Conservation (phyloP, 257 asterid species). For the Salvia hispanica region DNA sequence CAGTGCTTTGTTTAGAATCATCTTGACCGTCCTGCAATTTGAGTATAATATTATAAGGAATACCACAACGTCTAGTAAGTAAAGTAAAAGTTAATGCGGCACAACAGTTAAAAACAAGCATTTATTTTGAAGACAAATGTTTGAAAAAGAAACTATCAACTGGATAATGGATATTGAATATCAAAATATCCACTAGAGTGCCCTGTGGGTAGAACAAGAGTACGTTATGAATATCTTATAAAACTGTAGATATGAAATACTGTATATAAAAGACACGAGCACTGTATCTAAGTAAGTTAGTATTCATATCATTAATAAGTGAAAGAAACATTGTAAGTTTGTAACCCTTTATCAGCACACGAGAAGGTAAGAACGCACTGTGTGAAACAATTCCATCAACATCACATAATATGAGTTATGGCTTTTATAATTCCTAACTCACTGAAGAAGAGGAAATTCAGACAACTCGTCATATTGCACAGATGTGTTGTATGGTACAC, state of each 20-base stretch:
- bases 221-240: background rate
- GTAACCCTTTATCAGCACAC: no score
- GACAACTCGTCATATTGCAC: background rate
- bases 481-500: background rate
- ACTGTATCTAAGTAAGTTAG: no score
- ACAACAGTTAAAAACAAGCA: constrained; percentile 9
- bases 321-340: no score
- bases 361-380: background rate
- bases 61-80: background rate
- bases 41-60: constrained; percentile 4
- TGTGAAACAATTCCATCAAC: background rate
- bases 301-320: no score
- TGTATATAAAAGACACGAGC: no score
- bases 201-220: background rate
- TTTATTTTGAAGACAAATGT: background rate
- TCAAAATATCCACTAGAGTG: constrained; percentile 1
- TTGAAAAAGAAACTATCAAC: background rate
- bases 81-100: background rate
- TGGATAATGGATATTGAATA: background rate
- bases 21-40: constrained; percentile 74
- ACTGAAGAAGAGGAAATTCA: background rate
- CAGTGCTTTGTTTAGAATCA: constrained; percentile 65
- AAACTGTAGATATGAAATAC: no score
- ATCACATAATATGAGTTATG: background rate
- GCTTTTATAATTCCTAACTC: background rate